Percentiles rank a stretch among this genome's conserved stretches.
These are phyloP conservation scores for Cladosporium sp. DNA, from an alignment of 2,329 filamentous ascomycete genomes.

Conservation along the genomic window DNA sequence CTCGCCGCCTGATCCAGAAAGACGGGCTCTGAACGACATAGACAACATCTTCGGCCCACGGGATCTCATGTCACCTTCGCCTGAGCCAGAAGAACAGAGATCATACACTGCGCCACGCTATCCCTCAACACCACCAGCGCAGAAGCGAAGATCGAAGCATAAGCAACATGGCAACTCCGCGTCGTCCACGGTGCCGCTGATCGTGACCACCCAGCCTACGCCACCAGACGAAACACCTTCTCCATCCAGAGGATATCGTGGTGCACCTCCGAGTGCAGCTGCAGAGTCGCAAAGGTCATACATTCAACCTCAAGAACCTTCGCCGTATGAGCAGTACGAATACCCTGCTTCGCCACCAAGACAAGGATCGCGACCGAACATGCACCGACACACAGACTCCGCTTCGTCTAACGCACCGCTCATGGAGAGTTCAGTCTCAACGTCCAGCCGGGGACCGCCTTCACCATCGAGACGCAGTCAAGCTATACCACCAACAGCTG, in stretches of 20 bases:
- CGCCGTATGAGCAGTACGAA: constrained; percentile 8
- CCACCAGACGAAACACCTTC: neutral
- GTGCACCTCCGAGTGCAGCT: constrained; percentile 1
- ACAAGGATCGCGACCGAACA: neutral
- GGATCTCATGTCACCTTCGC: constrained; percentile 25
- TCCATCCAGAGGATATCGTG: constrained; percentile 15
- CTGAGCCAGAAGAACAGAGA: constrained; percentile 22
- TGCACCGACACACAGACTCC: constrained; percentile 27
- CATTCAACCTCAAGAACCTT: constrained; percentile 18
- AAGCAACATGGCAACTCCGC: neutral
- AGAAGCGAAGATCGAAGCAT: neutral
- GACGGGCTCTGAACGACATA: constrained; percentile 28
- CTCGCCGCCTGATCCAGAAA: constrained; percentile 13
- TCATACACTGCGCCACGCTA: constrained; percentile 8
- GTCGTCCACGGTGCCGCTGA: constrained; percentile 7
- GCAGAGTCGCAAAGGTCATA: constrained; percentile 13
- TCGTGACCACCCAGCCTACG: neutral
- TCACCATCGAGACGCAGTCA: constrained; percentile 19
- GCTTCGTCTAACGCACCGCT: constrained; percentile 31
- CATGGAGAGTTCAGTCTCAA: constrained; percentile 20
- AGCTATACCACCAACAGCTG: constrained; percentile 14
- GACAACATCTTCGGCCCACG: constrained; percentile 31
- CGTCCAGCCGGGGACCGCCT: neutral
- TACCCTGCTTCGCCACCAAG: neutral
- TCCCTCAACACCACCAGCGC: neutral